These are phyloP conservation scores for Leishmania martiniquensis DNA, from an alignment of 208 protist genomes.

Conservation along the genomic window DNA sequence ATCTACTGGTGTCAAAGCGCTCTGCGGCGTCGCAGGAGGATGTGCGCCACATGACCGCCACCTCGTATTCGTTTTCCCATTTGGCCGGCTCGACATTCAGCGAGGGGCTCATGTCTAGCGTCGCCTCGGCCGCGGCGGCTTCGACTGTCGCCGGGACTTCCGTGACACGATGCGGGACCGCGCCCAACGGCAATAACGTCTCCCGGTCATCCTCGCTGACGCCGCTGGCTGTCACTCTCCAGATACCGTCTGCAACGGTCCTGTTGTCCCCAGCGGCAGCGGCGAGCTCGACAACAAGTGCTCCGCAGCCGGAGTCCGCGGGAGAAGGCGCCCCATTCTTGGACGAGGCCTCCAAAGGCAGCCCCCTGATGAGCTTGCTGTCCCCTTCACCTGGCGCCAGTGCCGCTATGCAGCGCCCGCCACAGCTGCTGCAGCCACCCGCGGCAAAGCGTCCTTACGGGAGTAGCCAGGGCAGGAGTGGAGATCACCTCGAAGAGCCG, in stretches of 20 bases:
- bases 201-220: background rate
- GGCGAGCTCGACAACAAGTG: constrained; percentile 12
- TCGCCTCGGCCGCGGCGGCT: background rate
- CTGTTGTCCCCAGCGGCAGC: constrained; percentile 11
- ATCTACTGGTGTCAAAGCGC: background rate
- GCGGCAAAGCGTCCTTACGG: background rate
- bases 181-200: background rate
- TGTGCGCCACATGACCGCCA: background rate
- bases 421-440: background rate
- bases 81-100: background rate
- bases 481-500: background rate
- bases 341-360: constrained; percentile 11
- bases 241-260: background rate
- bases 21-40: background rate
- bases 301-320: constrained; percentile 12
- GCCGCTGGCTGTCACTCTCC: background rate
- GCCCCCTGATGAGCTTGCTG: background rate
- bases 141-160: background rate
- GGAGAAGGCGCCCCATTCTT: constrained; percentile 3
- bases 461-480: background rate
- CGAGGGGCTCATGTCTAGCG: constrained; percentile 8
- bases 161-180: background rate
- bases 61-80: background rate
- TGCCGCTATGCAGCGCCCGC: background rate
- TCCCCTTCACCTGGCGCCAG: background rate